Base-by-base conservation (phyloP, 1,284 basidiomycete species). In the Stygiomarasmius scandens region DNA sequence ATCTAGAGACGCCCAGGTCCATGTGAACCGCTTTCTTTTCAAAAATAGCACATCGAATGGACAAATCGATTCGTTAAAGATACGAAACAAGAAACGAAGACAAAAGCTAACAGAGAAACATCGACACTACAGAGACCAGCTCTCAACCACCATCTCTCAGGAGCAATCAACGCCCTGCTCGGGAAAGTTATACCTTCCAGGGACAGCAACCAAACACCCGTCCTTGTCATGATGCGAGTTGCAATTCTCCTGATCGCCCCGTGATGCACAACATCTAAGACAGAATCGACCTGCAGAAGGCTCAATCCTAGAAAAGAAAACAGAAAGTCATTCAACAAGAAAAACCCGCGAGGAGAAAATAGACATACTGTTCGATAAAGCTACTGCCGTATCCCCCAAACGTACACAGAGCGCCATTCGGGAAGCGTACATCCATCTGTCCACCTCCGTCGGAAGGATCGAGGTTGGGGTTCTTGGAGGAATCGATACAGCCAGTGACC, bases 351-450 rank as follows among this genome's bases (percentile, higher is more conserved):
- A 46, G 1, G 50, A 49, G 47, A 11, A n/a, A 11, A n/a, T 5
- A 9, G 20, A 66, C 77, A 66, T 59, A 82, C 81, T 73, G 71
- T 63, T 81, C 72, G 47, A 82, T 80, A 60, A 82, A 83, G 58
- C 81, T 81, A 48, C 79, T 78, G 4, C 73, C 79, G 52, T 75
- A 77, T 3, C 79, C 80, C 38, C 80, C 81, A 58, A 76, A 82
- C 1, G 74, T 71, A 65, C 80, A 83, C 56, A 78, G 77, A 16
- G 80, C 81, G 12, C 81, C 80, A 52, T 83, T 77, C 4, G 80
- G 81, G 63, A 74, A 82, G 22, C 81, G 75, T 45, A 76, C 71
- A 52, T 83, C 80, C 58, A 79, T 74, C 60, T 82, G 81, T 12
- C 80, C 79, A 14, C 81, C 81, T 2, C 69, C 68, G 45, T 83